phyloP scores from a whole-genome alignment of 2,329 filamentous ascomycete species.

The Fusarium devonianum region DNA sequence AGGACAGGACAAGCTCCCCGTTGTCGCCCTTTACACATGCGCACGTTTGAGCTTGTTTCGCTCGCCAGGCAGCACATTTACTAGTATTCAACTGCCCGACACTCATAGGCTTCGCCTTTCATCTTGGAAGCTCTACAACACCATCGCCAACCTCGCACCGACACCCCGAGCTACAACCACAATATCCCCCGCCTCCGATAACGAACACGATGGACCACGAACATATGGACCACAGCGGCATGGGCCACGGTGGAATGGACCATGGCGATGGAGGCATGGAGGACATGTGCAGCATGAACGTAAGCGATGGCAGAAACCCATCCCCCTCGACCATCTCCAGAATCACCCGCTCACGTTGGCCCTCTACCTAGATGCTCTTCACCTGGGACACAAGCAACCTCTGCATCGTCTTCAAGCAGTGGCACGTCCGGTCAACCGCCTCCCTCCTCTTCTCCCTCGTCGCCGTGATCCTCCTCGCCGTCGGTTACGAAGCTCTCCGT shows the following conservation, averaged over 20 bases:
- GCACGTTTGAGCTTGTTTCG: conserved; percentile 53
- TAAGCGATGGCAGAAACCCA: conserved; percentile 52
- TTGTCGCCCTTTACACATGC: conserved; percentile 37
- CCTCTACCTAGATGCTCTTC: conserved; percentile 84
- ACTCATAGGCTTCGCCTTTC: neutral
- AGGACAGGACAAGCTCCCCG: conserved; percentile 14
- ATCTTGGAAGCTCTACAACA: neutral
- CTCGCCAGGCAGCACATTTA: neutral
- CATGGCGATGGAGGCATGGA: conserved; percentile 68
- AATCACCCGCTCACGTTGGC: neutral
- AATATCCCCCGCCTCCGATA: neutral
- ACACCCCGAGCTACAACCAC: neutral
- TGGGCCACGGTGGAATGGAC: conserved; percentile 58
- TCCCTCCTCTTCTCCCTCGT: conserved; percentile 84
- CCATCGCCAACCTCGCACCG: neutral
- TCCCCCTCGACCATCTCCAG: neutral
- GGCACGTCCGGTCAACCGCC: conserved; percentile 79
- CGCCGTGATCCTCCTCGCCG: conserved; percentile 80
- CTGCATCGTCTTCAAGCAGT: conserved; percentile 93
- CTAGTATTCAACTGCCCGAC: conserved; percentile 8
- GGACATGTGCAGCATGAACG: conserved; percentile 88
- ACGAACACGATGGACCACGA: conserved; percentile 52
- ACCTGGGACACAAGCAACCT: conserved; percentile 94
- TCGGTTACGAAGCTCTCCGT: conserved; percentile 92
- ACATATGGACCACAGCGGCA: conserved; percentile 53